Evolutionary conservation across 176 grass and related monocot species (phyloP), one percentile per base, ranked within the genome.

Genomic region (Alloteropsis semialata): DNA sequence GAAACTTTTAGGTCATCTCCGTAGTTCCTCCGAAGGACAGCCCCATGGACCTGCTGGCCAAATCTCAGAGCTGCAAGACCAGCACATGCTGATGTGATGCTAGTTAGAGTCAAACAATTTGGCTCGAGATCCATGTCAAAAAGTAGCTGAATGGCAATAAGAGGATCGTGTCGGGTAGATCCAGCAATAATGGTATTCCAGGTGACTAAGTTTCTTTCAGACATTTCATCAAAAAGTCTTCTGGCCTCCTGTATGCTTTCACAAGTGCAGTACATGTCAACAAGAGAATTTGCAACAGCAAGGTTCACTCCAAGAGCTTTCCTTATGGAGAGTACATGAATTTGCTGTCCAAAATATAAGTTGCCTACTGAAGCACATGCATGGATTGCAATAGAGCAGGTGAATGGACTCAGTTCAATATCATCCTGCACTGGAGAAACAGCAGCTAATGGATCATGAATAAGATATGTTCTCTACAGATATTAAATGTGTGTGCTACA

Each of bases 141-240:
- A 70, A 94, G 80, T 8, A 94, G 72, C 12, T 84, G 89, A 53
- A 94, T 78, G n/a, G 89, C 73, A 72, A 90, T 73, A 44, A 79
- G 59, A 15, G 81, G 78, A 86, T 74, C 76, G 17, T 17, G 41
- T 15, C 81, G 53, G 76, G 75, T 85, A 65, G 45, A 82, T 36
- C 83, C 84, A 46, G 80, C 79, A 69, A 91, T 94, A 84, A 91
- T 91, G 22, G 89, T 86, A 44, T 94, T 91, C 89, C 89, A 91
- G 19, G 77, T 89, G 72, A 89, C 80, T 67, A 87, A 39, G 65
- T 87, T 90, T 65, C 60, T 91, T 43, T 54, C 65, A 33, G 62
- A 42, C 59, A 88, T 88, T 86, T 84, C 83, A 72, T 77, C 56
- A 75, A 94, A 94, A 46, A 76, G 43, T 83, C 44, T 80, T 43